Evolutionary conservation across 495 filamentous ascomycete species (phyloP), one percentile per base, ranked within the genome.

Genomic region (Aspergillus nidulans): DNA sequence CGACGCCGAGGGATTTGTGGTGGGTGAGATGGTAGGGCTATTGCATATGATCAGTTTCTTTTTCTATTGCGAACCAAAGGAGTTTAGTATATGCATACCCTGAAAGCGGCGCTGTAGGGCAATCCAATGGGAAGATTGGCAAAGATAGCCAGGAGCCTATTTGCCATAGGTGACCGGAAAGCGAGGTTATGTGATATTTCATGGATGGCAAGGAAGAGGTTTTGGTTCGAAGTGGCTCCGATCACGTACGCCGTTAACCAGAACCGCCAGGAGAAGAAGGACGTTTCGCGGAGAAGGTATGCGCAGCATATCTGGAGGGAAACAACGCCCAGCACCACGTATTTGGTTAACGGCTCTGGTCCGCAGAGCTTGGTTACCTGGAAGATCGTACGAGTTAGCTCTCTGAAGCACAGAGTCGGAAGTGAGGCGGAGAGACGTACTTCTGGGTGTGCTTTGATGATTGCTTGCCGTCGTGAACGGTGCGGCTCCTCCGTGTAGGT

Each of bases 401-500:
- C 16, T 25, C 12, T 12, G n/a, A 30, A 30, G n/a, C 46, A 41
- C 16, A 15, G 1, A 24, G 34, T 25, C 20, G 36, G 10, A 2
- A 8, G 28, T 34, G 43, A 2, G n/a, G 49, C 23, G 43, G 47
- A 57, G 50, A n/a, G n/a, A n/a, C n/a, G 48, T 79, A 95, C 94
- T 82, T 97, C 91, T 44, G 95, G 95, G 69, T 99, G 92, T 21
- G 95, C 95, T 76, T 96, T 97, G 75, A 99, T 97, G 62, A 99
- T 99, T 53, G 91, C 90, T 53, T 88, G 78, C 52, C 95, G 81
- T 63, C 95, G 75, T 38, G 94, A 92, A 55, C 90, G 82, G 72
- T 99, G 95, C 40, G 95, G 95, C 73, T 99, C 95, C 73, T 99
- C 95, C 8, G 94, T 96, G 62, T 97, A 97, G 24, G 95, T 96